Evolutionary conservation across 345 rosid species (phyloP).

Genomic region (Aurinia saxatilis): DNA sequence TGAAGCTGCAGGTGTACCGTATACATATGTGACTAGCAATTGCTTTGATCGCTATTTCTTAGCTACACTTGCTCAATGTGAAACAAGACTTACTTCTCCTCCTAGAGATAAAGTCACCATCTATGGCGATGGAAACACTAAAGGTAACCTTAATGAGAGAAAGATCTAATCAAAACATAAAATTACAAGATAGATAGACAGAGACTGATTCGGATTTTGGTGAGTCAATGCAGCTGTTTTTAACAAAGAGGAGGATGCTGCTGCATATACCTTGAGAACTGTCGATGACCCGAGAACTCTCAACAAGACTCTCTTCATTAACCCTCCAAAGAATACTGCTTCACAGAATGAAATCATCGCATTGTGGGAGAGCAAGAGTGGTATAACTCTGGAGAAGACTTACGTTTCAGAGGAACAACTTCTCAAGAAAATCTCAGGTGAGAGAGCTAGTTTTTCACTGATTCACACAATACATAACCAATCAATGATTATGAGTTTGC

Average conservation of each 20-base stretch:
- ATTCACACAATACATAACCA: not conserved
- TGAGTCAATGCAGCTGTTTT: constrained; percentile 18
- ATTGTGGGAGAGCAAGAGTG: constrained; percentile 70
- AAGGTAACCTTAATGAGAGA: constrained; percentile 33
- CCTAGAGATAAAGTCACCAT: constrained; percentile 53
- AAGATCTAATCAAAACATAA: not conserved
- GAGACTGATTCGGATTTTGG: not conserved
- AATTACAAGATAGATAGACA: not conserved
- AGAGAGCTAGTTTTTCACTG: not conserved
- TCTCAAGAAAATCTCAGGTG: constrained; percentile 28
- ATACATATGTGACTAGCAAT: constrained; percentile 40
- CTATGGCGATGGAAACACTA: constrained; percentile 53
- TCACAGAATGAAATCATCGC: constrained; percentile 49
- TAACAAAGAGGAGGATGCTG: constrained; percentile 53
- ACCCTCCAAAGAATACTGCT: constrained; percentile 44
- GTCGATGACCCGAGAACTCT: constrained; percentile 55
- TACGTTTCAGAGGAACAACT: constrained; percentile 49
- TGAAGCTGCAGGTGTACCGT: constrained; percentile 50
- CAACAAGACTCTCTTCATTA: constrained; percentile 45
- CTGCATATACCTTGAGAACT: constrained; percentile 40
- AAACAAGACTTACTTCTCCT: constrained; percentile 39
- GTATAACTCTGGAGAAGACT: constrained; percentile 42
- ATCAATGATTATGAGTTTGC: not conserved
- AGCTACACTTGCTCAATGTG: constrained; percentile 40
- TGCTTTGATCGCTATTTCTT: constrained; percentile 53